Evolutionary conservation across 257 asterid species (phyloP).

Genomic region (Nicotiana paniculata): DNA sequence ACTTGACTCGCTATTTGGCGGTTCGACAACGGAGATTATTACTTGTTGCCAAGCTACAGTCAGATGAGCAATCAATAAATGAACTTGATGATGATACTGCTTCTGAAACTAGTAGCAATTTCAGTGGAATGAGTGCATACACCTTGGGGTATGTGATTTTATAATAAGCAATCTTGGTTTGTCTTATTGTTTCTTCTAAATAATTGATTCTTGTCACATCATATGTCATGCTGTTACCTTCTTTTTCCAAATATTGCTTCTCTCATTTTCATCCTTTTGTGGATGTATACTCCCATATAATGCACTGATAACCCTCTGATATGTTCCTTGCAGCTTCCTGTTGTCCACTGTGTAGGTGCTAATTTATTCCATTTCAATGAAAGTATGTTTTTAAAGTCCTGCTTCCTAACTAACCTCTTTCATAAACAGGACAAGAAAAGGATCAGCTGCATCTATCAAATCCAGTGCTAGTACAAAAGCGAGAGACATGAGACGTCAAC

Average conservation of each 20-base stretch:
- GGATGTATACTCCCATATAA: background rate
- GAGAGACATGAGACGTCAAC: slow-evolving; percentile 62
- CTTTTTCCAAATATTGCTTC: background rate
- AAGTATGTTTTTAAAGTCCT: background rate
- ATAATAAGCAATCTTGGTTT: background rate
- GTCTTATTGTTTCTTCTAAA: background rate
- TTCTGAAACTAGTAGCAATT: slow-evolving; percentile 87
- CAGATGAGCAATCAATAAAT: slow-evolving; percentile 46
- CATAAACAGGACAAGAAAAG: slow-evolving; percentile 60
- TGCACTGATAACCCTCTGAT: background rate
- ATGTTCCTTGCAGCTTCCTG: background rate
- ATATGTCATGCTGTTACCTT: background rate
- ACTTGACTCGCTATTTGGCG: slow-evolving; percentile 75
- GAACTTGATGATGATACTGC: slow-evolving; percentile 84
- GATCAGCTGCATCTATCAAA: slow-evolving; percentile 58
- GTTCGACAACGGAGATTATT: slow-evolving; percentile 87
- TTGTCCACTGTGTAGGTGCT: background rate
- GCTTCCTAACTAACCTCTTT: slow-evolving; percentile 10
- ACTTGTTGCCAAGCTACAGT: slow-evolving; percentile 81
- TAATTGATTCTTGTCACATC: background rate
- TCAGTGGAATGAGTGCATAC: slow-evolving; percentile 99
- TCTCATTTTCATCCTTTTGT: background rate
- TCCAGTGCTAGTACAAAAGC: slow-evolving; percentile 53
- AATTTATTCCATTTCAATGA: background rate
- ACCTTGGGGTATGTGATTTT: slow-evolving; percentile 61